Evolutionary conservation across 139 green algal genomes (phyloP), one percentile per base, ranked within the genome.

Genomic region (Haematococcus lacustris): DNA sequence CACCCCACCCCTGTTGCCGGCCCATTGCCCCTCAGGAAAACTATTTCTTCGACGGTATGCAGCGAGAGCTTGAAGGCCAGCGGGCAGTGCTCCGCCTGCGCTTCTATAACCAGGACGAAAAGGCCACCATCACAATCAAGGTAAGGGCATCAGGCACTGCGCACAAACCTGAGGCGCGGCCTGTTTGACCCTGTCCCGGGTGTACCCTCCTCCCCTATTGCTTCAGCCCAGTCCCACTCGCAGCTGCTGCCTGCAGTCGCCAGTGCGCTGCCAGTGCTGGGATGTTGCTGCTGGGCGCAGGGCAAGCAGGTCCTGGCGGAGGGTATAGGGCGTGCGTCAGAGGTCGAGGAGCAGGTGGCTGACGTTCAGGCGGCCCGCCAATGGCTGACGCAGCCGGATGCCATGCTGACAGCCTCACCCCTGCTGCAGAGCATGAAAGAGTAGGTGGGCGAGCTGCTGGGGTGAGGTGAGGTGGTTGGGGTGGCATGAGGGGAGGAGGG

Each of bases 11-110:
- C n/a, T n/a, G n/a, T n/a, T n/a, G n/a, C n/a, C n/a, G n/a, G n/a
- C n/a, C n/a, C n/a, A n/a, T n/a, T n/a, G n/a, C n/a, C n/a, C n/a
- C n/a, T 23, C 91, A 97, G 79, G 93, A 98, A 62, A 98, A 98
- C 82, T 91, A 86, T 75, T 98, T 98, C 71, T 98, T 97, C 53
- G 93, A 98, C 66, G 91, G 93, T n/a, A 53, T 76, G 2, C 67
- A 82, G 0, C 35, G 79, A 28, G 92, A 98, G 86, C 87, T 98
- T 13, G 89, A 84, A 73, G 68, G 57, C 7, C 51, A 77, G 37
- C 81, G 80, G 0, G 76, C 86, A 32, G 87, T 97, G 50, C 81
- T 97, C 68, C 84, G 93, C 3, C 59, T 94, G 32, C 81, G 93
- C n/a, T 95, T 97, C 68, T 97, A 94, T 71, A 77, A 93, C 74